Conservation (phyloP, 306 rosid species). For the Argentina anserina region DNA sequence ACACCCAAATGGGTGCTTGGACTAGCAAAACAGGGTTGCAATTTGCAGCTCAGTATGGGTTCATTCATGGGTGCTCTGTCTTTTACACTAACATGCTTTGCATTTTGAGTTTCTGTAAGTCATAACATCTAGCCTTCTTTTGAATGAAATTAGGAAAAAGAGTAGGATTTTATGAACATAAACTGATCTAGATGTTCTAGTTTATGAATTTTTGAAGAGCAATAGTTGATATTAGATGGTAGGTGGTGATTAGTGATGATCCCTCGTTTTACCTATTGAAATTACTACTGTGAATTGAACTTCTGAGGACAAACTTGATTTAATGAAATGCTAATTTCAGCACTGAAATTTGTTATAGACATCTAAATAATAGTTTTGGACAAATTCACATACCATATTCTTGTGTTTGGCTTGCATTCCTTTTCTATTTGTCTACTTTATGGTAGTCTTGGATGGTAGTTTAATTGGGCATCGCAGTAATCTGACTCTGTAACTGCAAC, state of each 20-base stretch:
- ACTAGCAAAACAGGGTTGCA: neutral
- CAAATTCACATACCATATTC: neutral
- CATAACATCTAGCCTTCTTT: no score
- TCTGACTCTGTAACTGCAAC: neutral
- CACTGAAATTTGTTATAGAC: neutral
- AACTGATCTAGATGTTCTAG: no score
- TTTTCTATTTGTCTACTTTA: neutral
- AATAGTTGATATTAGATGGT: no score
- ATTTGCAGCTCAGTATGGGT: neutral
- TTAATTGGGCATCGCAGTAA: neutral
- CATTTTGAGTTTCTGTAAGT: no score
- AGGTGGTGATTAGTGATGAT: no score
- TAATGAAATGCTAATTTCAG: conserved; percentile 6
- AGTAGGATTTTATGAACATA: no score
- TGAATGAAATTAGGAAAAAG: no score
- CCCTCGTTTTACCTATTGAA: no score
- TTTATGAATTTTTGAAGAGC: no score
- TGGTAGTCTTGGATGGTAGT: neutral
- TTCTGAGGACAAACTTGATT: no score
- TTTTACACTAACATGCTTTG: no score
- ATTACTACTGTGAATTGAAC: no score
- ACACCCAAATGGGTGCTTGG: neutral
- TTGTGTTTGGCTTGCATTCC: neutral
- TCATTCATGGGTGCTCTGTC: neutral
- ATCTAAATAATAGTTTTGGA: neutral